Conservation (phyloP, 768 basidiomycete genomes). For the Collybia sordida region DNA sequence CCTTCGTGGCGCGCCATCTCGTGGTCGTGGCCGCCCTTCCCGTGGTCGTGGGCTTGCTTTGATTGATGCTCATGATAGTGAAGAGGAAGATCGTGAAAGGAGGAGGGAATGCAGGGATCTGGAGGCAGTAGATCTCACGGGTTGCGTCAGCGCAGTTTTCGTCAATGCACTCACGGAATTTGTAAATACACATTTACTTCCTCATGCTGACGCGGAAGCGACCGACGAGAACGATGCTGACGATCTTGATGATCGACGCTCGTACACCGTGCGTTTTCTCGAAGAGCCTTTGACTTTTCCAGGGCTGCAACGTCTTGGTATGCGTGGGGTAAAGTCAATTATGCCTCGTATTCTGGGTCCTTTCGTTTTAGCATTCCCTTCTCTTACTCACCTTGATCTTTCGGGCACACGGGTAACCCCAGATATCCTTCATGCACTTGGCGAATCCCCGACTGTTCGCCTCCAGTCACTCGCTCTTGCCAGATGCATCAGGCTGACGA, state of each 20-base stretch:
- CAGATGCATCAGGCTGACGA: conserved; percentile 81
- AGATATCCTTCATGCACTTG: conserved; percentile 70
- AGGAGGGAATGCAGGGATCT: conserved; percentile 74
- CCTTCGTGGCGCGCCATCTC: conserved; percentile 76
- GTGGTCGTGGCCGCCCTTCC: conserved; percentile 64
- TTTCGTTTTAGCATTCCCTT: conserved; percentile 81
- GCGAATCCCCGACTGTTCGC: conserved; percentile 59
- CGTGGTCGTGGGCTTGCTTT: conserved; percentile 56
- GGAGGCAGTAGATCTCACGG: conserved; percentile 90
- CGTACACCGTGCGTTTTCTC: conserved; percentile 27
- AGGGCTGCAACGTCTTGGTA: conserved; percentile 72
- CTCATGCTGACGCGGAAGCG: conserved; percentile 37
- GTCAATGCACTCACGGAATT: conserved; percentile 85
- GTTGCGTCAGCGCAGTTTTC: conserved; percentile 91
- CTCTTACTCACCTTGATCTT: conserved; percentile 87
- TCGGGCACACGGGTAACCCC: conserved; percentile 84
- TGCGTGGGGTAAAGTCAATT: conserved; percentile 82
- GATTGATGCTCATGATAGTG: conserved; percentile 49
- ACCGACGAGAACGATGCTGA: conserved; percentile 44
- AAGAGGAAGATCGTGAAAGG: conserved; percentile 78
- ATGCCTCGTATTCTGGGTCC: conserved; percentile 64
- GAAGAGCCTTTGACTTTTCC: conserved; percentile 64
- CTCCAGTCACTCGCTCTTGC: conserved; percentile 82
- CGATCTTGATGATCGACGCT: conserved; percentile 20
- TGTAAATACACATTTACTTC: conserved; percentile 62